Base-by-base conservation (phyloP, 345 rosid species). In the Hevea brasiliensis region DNA sequence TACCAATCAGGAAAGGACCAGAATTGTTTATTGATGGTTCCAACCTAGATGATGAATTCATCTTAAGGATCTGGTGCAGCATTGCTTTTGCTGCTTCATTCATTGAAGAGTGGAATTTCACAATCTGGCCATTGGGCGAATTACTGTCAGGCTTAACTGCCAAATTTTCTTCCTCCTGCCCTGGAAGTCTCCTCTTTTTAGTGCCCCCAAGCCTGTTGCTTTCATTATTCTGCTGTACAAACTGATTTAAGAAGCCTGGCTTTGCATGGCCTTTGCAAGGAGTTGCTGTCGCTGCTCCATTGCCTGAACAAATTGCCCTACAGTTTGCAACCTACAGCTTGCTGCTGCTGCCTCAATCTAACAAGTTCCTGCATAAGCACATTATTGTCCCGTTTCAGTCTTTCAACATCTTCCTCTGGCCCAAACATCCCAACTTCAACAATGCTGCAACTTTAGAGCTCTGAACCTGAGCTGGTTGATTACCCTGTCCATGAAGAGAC, bases 211-310 rank as follows among this genome's bases (percentile, higher is more conserved):
- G 87, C 79, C 93, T 82, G 72, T 69, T 89, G 79, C 84, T 85
- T 56, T 91, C 96, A 72, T 89, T 95, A 70, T 92, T 93, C 84
- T 94, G 94, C 85, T 91, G 97, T 51, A 95, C 92, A 86, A 95
- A 87, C 75, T 95, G 99, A 55, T 91, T 88, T 58, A 95, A 85
- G 84, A 95, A 95, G 75, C 90, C 94, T 51, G 98, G 77, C 90
- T 92, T 83, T 91, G 97, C 53, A 92, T 89, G 63, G 98, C 99
- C 83, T 91, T 95, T 10, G 97, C 98, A 66, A 95, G 87, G 84
- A 95, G 98, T 68, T 95, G 99, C 77, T 92, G 99, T 51, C 98
- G 86, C 80, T 89, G 92, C 85, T 95, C 99, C 99, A 95, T 95
- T 61, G 88, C 97, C 65, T 91, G 98, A 65, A 95, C 90, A 41